Evolutionary conservation across 768 basidiomycete genomes (phyloP).

Genomic region (Kwoniella sp.): DNA sequence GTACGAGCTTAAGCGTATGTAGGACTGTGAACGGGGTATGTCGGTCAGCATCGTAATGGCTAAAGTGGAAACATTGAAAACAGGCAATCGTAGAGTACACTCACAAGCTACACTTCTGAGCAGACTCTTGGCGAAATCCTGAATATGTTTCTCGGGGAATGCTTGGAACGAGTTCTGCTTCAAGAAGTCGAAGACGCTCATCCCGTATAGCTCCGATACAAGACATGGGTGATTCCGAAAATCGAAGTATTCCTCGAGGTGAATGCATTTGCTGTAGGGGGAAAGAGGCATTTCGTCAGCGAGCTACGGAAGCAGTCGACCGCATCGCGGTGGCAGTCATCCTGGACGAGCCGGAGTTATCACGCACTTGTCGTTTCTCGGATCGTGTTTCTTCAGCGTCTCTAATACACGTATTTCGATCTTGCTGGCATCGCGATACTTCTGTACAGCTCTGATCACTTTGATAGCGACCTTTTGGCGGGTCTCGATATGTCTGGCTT

Average conservation of each 20-base stretch:
- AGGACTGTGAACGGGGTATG: slow-evolving; percentile 65
- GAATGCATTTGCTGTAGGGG: slow-evolving; percentile 98
- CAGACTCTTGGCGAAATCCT: slow-evolving; percentile 89
- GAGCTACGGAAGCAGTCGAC: neutral
- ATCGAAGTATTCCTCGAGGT: slow-evolving; percentile 91
- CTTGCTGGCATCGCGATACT: slow-evolving; percentile 97
- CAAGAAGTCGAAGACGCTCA: slow-evolving; percentile 98
- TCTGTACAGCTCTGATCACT: slow-evolving; percentile 96
- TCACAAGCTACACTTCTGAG: slow-evolving; percentile 90
- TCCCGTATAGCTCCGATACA: slow-evolving; percentile 90
- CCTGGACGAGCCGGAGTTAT: slow-evolving; percentile 25
- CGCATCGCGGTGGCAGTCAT: slow-evolving; percentile 26
- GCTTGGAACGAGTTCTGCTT: slow-evolving; percentile 97
- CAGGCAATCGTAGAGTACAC: too few relatives aligned
- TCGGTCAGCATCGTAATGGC: neutral
- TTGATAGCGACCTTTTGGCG: slow-evolving; percentile 89
- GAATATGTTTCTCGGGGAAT: slow-evolving; percentile 94
- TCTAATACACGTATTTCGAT: slow-evolving; percentile 95
- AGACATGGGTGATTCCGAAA: slow-evolving; percentile 96
- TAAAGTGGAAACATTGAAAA: slow-evolving; percentile 3
- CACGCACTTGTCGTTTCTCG: slow-evolving; percentile 81
- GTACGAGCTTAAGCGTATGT: slow-evolving; percentile 85
- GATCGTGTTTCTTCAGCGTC: slow-evolving; percentile 85
- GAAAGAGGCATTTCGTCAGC: slow-evolving; percentile 21
- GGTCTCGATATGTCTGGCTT: slow-evolving; percentile 77